Conservation (phyloP, 1,139 yeast genomes). For the Eremothecium cymbalariae region DNA sequence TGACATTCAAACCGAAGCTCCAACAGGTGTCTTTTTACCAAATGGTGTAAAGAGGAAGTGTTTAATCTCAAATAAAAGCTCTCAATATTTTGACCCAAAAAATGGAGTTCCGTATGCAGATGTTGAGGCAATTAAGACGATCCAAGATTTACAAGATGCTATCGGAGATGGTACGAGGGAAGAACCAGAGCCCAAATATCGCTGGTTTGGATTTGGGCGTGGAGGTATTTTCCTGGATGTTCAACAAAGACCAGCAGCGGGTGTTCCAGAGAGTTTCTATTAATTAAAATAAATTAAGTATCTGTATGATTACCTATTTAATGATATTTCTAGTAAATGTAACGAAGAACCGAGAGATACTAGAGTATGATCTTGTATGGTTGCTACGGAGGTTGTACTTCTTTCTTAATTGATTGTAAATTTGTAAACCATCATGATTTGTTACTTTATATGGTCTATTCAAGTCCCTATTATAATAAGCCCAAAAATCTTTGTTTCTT, state of each 20-base stretch:
- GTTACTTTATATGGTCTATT: background rate
- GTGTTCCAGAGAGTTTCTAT: constrained; percentile 85
- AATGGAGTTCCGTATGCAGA: constrained; percentile 80
- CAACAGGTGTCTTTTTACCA: constrained; percentile 66
- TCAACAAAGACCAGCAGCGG: constrained; percentile 60
- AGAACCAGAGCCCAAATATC: constrained; percentile 32
- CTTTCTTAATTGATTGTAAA: too few species aligned
- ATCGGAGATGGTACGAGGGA: constrained; percentile 22
- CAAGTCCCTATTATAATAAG: constrained; percentile 25
- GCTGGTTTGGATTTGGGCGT: constrained; percentile 60
- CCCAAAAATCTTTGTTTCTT: constrained; percentile 22
- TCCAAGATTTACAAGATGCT: constrained; percentile 54
- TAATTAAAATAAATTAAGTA: too few species aligned
- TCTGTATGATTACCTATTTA: too few species aligned
- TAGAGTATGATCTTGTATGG: too few species aligned
- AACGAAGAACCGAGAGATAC: too few species aligned
- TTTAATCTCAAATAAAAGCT: constrained; percentile 69
- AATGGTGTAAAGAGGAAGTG: constrained; percentile 60
- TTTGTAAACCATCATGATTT: too few species aligned
- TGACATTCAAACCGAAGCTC: constrained; percentile 55
- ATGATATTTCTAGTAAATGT: too few species aligned
- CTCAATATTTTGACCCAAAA: constrained; percentile 78
- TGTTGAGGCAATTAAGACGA: constrained; percentile 66
- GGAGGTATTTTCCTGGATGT: constrained; percentile 61
- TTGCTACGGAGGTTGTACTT: too few species aligned